Percentiles rank a stretch among this genome's conserved stretches.
Conservation (phyloP, 495 filamentous ascomycete genomes). For the Neurospora sp. region DNA sequence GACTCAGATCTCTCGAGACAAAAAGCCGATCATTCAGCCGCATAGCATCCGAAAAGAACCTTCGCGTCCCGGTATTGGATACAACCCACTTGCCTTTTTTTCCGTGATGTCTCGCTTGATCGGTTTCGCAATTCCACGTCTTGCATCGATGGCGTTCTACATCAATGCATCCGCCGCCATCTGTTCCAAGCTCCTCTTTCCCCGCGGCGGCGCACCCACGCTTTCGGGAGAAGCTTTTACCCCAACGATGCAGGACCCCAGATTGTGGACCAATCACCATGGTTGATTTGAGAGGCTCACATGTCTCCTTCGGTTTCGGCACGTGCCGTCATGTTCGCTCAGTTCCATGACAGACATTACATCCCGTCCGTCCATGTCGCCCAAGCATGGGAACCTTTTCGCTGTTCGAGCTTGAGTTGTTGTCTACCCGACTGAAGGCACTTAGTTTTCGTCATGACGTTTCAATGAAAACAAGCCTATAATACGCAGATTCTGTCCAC, state of each 20-base stretch:
- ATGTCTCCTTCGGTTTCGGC: neutral
- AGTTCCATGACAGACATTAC: neutral
- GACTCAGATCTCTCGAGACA: neutral
- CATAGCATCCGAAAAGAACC: neutral
- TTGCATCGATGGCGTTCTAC: neutral
- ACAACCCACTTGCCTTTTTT: neutral
- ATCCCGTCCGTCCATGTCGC: neutral
- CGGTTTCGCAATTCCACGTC: neutral
- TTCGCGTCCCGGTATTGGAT: neutral
- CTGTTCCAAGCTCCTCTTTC: neutral
- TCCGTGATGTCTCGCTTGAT: neutral
- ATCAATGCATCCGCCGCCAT: neutral
- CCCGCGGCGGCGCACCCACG: neutral
- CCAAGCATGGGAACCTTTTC: neutral
- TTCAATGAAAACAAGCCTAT: too few species aligned
- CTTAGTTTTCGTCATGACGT: too few species aligned
- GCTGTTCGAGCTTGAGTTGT: neutral
- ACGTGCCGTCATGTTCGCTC: neutral
- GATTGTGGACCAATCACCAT: neutral
- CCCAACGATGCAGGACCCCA: neutral
- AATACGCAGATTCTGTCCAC: neutral
- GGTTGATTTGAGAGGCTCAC: neutral
- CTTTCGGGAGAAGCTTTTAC: neutral
- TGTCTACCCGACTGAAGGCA: too few species aligned
- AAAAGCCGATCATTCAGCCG: neutral